phyloP scores from a whole-genome alignment of 192 early-diverging fungal species.

The Coemansia sp. region DNA sequence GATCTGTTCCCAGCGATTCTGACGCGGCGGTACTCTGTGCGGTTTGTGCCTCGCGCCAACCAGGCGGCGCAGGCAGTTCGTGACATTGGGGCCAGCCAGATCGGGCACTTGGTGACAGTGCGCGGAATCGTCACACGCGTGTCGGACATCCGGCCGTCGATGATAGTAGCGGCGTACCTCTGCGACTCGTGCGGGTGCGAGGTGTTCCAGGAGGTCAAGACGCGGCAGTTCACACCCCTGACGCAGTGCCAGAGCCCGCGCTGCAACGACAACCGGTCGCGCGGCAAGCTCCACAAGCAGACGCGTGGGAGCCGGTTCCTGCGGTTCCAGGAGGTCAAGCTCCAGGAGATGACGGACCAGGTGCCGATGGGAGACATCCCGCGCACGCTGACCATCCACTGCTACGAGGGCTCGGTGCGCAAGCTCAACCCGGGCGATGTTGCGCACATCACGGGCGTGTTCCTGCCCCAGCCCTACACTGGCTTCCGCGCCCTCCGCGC shows the following conservation, averaged over 20 bases:
- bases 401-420: conserved; percentile 79
- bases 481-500: conserved; percentile 90
- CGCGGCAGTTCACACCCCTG: conserved; percentile 75
- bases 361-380: conserved; percentile 99
- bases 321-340: conserved; percentile 94
- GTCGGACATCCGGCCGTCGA: conserved; percentile 89
- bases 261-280: conserved; percentile 78
- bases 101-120: conserved; percentile 87
- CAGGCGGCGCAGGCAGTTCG: conserved; percentile 77
- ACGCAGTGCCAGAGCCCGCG: conserved; percentile 77
- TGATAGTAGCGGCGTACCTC: conserved; percentile 82
- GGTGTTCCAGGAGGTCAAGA: conserved; percentile 90
- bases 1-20: conserved; percentile 78
- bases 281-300: conserved; percentile 86
- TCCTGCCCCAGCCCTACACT: conserved; percentile 88
- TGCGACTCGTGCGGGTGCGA: conserved; percentile 96
- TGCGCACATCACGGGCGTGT: conserved; percentile 81
- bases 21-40: conserved; percentile 82
- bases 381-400: conserved; percentile 90
- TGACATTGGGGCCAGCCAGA: conserved; percentile 73
- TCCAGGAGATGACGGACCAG: conserved; percentile 98
- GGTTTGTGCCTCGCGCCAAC: conserved; percentile 73
- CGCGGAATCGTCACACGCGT: conserved; percentile 94
- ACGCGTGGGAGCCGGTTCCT: conserved; percentile 90
- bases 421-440: conserved; percentile 86